Conservation (phyloP, 1,284 basidiomycete genomes). For the Tilletia horrida region DNA sequence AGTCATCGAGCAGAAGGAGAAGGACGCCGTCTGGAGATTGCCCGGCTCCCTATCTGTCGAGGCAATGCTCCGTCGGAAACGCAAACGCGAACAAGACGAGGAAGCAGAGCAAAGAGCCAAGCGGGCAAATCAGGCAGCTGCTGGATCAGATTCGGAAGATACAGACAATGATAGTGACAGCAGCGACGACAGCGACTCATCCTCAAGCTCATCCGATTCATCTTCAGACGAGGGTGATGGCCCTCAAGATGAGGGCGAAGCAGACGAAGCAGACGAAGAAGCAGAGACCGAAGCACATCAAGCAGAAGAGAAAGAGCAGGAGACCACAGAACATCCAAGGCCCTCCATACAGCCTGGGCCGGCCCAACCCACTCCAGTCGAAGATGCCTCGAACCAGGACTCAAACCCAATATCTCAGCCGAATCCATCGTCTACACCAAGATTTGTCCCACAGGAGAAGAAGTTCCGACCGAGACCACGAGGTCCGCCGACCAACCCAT, state of each 20-base stretch:
- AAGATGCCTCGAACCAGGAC: no score
- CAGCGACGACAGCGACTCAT: background rate
- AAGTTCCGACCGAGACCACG: constrained; percentile 33
- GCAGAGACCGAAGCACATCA: background rate
- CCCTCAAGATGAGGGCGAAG: background rate
- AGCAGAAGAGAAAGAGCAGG: background rate
- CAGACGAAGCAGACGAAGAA: background rate
- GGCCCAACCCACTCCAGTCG: no score
- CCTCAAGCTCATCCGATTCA: background rate
- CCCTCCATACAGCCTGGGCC: no score
- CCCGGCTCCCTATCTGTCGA: background rate
- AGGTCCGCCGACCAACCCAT: constrained; percentile 44
- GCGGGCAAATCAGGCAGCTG: background rate
- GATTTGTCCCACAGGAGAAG: no score
- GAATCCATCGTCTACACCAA: background rate
- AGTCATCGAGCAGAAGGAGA: constrained; percentile 40
- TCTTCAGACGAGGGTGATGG: background rate
- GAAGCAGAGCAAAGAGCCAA: background rate
- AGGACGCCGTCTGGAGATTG: constrained; percentile 31
- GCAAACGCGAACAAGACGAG: background rate
- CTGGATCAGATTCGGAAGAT: no score
- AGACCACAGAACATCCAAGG: background rate
- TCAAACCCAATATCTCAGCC: no score
- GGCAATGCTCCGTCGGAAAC: background rate
- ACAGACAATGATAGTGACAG: no score